Base-by-base conservation (phyloP, 148 eudicot species). In the Suaeda aralocaspica region DNA sequence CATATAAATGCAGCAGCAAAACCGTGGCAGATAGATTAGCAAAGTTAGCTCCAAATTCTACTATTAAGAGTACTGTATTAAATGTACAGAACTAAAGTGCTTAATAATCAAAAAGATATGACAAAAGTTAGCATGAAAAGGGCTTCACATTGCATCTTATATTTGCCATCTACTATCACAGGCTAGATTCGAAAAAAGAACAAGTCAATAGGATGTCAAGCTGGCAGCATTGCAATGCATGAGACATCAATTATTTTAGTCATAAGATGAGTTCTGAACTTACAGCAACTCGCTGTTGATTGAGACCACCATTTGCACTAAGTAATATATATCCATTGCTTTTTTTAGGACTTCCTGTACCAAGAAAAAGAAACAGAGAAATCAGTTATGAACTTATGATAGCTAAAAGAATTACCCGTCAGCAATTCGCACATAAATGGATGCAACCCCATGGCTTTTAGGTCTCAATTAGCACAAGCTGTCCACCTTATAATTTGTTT, bases 211-310 rank as follows among this genome's bases (percentile, higher is more conserved):
- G 53, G 24, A 14, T 58, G 53, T 49, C 59, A 36, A 28, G 31
- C 2, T 42, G 6, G 24, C 26, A 13, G 45, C 24, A 42, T 25
- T 55, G 18, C 36, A 14, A 33, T 21, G 11, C 64, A 29, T 2
- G n/a, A 44, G 11, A 53, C 0, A 72, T 53, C 72, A 22, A 22
- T 15, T 28, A 58, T 13, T 25, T 36, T 8, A 3, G 41, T 36
- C 8, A 48, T 14, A 9, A 51, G 48, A 41, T 44, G 15, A 59
- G 30, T 53, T 60, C 30, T 29, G 70, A 65, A 82, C 98, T 82
- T 83, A 93, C 98, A 65, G 98, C 98, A 69, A 93, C 96, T 79
- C 96, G 77, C 69, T 93, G 98, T 77, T 93, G 98, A 81, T 93
- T 93, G 48, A 93, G 90, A 39, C 98, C 98, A 74, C 96, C 96